phyloP scores from a whole-genome alignment of 768 basidiomycete genomes.

The Boletus sp. region DNA sequence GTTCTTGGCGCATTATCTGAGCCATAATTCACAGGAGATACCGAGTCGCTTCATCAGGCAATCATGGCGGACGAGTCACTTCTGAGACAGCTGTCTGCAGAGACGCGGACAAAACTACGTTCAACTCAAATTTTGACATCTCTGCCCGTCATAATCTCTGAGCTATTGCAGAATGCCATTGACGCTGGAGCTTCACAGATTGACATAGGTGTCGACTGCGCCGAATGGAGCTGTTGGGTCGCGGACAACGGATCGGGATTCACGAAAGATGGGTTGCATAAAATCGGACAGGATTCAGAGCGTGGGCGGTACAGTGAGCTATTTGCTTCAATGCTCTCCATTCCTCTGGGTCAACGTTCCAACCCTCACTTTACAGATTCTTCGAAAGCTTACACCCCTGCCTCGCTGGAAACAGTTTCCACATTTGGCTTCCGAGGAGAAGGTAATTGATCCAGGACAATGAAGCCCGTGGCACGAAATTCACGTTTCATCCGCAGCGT shows the following conservation, averaged over 20 bases:
- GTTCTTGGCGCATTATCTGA: conserved; percentile 1
- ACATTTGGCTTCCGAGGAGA: conserved; percentile 94
- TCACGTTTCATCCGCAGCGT: conserved; percentile 45
- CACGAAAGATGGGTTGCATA: conserved; percentile 51
- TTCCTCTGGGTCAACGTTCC: neutral
- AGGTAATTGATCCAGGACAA: conserved; percentile 48
- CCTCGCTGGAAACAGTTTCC: conserved; percentile 48
- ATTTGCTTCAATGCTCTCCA: neutral
- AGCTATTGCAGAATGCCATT: conserved; percentile 87
- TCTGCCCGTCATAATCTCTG: conserved; percentile 73
- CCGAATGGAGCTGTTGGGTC: conserved; percentile 82
- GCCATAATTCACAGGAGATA: neutral
- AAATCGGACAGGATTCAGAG: conserved; percentile 51
- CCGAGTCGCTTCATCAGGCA: neutral
- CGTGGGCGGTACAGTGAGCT: conserved; percentile 67
- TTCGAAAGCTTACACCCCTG: conserved; percentile 63
- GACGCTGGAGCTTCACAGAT: conserved; percentile 75
- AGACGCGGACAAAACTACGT: conserved; percentile 71
- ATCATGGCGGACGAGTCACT: conserved; percentile 21
- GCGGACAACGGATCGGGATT: conserved; percentile 86
- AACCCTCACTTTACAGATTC: conserved; percentile 46
- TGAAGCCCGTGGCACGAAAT: conserved; percentile 2
- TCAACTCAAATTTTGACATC: conserved; percentile 85
- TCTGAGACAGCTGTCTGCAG: conserved; percentile 47
- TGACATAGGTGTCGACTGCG: conserved; percentile 69